These are phyloP conservation scores for Skeletonema potamos DNA, from an alignment of 108 stramenopile species.

Conservation along the genomic window DNA sequence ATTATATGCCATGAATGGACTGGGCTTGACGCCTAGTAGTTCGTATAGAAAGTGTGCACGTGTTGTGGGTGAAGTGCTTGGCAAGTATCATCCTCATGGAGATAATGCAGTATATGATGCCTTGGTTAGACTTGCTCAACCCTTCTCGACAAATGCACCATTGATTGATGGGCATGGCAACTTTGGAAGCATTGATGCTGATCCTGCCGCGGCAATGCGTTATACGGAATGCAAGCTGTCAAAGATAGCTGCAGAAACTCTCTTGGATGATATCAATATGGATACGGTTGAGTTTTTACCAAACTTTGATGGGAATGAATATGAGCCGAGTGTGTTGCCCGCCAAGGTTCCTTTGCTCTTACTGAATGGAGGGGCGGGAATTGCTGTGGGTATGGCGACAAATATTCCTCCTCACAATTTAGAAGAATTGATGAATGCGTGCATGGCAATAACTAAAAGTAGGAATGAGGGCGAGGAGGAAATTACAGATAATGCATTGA, in stretches of 20 bases:
- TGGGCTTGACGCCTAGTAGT: slow-evolving; percentile 67
- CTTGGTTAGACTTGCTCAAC: slow-evolving; percentile 93
- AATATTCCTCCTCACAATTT: slow-evolving; percentile 97
- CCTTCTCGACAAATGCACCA: slow-evolving; percentile 82
- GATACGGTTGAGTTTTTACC: slow-evolving; percentile 87
- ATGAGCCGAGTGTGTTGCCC: slow-evolving; percentile 92
- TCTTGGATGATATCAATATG: slow-evolving; percentile 79
- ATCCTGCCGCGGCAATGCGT: slow-evolving; percentile 97
- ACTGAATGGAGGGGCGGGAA: slow-evolving; percentile 93
- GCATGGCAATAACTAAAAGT: slow-evolving; percentile 59
- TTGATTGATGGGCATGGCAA: slow-evolving; percentile 96
- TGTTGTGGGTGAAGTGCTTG: slow-evolving; percentile 95
- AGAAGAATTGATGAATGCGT: slow-evolving; percentile 85
- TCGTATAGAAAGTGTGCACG: slow-evolving; percentile 96
- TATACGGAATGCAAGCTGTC: slow-evolving; percentile 95
- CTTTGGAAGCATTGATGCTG: slow-evolving; percentile 94
- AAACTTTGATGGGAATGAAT: slow-evolving; percentile 95
- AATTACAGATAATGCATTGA: slow-evolving; percentile 76
- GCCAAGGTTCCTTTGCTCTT: slow-evolving; percentile 90
- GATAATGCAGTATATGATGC: slow-evolving; percentile 97
- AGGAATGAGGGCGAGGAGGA: slow-evolving; percentile 51
- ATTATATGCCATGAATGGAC: slow-evolving; percentile 92
- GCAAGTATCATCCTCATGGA: slow-evolving; percentile 92
- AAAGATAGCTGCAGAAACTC: slow-evolving; percentile 64
- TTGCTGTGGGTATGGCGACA: slow-evolving; percentile 97